phyloP scores from a whole-genome alignment of 495 filamentous ascomycete species.

The Xylaria flabelliformis region DNA sequence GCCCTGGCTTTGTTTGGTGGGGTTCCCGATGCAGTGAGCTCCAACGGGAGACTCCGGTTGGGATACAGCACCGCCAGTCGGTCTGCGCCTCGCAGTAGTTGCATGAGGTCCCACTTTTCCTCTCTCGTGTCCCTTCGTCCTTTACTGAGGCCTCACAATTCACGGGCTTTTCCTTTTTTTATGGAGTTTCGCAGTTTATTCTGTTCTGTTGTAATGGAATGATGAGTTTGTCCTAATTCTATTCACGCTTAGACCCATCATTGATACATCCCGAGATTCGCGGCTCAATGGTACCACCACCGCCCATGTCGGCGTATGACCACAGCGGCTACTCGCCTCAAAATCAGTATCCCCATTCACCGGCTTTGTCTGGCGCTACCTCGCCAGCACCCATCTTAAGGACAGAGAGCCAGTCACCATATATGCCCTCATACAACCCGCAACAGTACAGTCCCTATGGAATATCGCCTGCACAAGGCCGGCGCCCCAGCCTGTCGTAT shows the following conservation, averaged over 20 bases:
- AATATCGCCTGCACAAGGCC: conserved; percentile 31
- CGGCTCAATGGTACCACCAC: conserved; percentile 48
- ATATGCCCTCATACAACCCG: conserved; percentile 44
- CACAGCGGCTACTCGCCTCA: conserved; percentile 47
- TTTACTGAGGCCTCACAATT: conserved; percentile 61
- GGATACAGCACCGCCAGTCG: conserved; percentile 39
- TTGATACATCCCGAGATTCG: conserved; percentile 57
- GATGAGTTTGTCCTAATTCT: conserved; percentile 42
- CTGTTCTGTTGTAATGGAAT: conserved; percentile 3
- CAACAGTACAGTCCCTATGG: conserved; percentile 39
- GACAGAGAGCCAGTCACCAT: conserved; percentile 53
- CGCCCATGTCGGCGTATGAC: conserved; percentile 51
- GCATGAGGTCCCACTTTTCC: conserved; percentile 51
- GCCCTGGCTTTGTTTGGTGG: conserved; percentile 1
- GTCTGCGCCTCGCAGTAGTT: conserved; percentile 59
- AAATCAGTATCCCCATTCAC: conserved; percentile 52
- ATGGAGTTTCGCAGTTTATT: conserved; percentile 42
- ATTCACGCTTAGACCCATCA: conserved; percentile 49
- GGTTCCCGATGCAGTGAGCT: conserved; percentile 25
- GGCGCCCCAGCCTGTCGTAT: conserved; percentile 48
- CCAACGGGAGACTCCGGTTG: conserved; percentile 35
- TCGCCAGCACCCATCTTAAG: conserved; percentile 51
- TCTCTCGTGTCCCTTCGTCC: conserved; percentile 31
- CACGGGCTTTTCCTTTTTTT: conserved; percentile 62
- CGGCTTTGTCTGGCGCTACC: conserved; percentile 49